Evolutionary conservation across 305 asterid species (phyloP).

Genomic region (Nicotiana rustica): DNA sequence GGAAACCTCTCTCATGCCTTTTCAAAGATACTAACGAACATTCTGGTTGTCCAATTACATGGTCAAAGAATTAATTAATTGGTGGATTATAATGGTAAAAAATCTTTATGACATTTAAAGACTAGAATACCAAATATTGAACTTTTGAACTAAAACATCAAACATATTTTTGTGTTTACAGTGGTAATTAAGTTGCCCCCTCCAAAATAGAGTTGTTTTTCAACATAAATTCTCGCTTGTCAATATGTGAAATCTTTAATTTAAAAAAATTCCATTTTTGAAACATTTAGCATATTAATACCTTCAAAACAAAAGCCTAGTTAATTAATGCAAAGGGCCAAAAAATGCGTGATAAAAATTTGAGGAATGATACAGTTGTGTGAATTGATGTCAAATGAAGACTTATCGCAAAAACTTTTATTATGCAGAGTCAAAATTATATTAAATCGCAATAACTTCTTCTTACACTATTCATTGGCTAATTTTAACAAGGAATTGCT

Average conservation of each 20-base stretch:
- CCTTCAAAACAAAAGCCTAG: neutral
- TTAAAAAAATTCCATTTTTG: neutral
- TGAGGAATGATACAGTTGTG: neutral
- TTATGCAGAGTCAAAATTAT: slow-evolving; percentile 20
- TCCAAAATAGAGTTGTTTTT: slow-evolving; percentile 2
- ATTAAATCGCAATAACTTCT: neutral
- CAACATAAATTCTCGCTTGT: slow-evolving; percentile 2
- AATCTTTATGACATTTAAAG: neutral
- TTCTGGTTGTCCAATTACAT: slow-evolving; percentile 12
- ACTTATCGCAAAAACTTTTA: neutral
- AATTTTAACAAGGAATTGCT: slow-evolving; percentile 26
- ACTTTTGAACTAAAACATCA: neutral
- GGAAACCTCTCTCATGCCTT: neutral
- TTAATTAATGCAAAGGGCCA: slow-evolving; percentile 14
- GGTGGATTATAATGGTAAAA: slow-evolving; percentile 4
- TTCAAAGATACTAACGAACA: neutral
- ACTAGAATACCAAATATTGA: neutral
- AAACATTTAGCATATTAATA: neutral
- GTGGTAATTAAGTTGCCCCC: neutral
- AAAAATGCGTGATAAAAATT: neutral
- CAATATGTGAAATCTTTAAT: neutral
- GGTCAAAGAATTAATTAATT: slow-evolving; percentile 24
- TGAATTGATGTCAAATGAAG: neutral
- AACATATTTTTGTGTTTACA: neutral
- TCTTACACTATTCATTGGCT: neutral